Conservation (phyloP, 768 basidiomycete species). For the Agaricus blazei region DNA sequence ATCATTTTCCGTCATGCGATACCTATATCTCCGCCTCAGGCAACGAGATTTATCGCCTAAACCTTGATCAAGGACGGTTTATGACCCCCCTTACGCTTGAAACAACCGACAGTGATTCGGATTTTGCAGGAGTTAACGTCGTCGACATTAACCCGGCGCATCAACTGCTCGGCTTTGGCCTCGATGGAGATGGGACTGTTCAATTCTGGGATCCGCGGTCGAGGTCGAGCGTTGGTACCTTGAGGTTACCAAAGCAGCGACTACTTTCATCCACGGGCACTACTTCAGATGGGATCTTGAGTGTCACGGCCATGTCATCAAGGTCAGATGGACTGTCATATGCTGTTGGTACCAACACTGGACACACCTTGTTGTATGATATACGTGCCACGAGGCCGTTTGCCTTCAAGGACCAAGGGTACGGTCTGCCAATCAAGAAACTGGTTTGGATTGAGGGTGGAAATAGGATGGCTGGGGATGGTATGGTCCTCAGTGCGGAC, state of each 20-base stretch:
- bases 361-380: constrained; percentile 93
- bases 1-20: constrained; percentile 93
- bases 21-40: constrained; percentile 82
- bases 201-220: constrained; percentile 98
- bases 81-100: constrained; percentile 72
- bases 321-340: constrained; percentile 88
- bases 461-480: constrained; percentile 76
- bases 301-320: constrained; percentile 82
- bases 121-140: constrained; percentile 80
- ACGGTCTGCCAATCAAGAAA: constrained; percentile 83
- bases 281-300: constrained; percentile 31
- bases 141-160: constrained; percentile 94
- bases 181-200: constrained; percentile 81
- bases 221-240: constrained; percentile 63
- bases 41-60: constrained; percentile 86
- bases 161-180: constrained; percentile 82
- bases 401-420: constrained; percentile 94
- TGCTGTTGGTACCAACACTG: constrained; percentile 92
- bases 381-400: constrained; percentile 80
- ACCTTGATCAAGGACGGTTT: constrained; percentile 93
- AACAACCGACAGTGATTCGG: constrained; percentile 38
- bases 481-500: constrained; percentile 88
- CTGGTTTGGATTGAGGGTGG: constrained; percentile 90
- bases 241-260: constrained; percentile 53
- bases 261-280: constrained; percentile 37